phyloP scores from a whole-genome alignment of 805 yeast genomes.

The Millerozyma acaciae region DNA sequence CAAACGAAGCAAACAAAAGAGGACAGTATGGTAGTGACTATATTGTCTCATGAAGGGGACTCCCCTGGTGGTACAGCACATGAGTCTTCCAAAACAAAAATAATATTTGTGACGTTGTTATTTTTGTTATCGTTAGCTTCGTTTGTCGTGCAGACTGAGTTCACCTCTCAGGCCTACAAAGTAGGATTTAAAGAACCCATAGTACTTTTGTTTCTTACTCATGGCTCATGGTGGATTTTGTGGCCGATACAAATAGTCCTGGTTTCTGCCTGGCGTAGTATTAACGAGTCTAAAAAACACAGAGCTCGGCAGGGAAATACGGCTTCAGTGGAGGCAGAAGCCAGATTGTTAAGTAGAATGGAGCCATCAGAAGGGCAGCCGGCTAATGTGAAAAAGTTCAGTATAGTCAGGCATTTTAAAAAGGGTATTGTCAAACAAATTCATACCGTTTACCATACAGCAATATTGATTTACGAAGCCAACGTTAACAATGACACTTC shows the following conservation, averaged over 20 bases:
- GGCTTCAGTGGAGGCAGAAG: slow-evolving; percentile 22
- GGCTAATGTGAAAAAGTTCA: slow-evolving; percentile 6
- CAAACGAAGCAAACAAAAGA: no score
- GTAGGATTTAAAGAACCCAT: slow-evolving; percentile 65
- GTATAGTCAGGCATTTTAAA: slow-evolving; percentile 26
- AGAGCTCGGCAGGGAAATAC: slow-evolving; percentile 13
- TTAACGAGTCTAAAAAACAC: slow-evolving; percentile 18
- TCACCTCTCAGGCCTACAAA: slow-evolving; percentile 65
- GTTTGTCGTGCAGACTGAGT: slow-evolving; percentile 78
- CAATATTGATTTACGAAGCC: slow-evolving; percentile 40
- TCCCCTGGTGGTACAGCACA: no score
- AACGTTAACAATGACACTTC: slow-evolving; percentile 34
- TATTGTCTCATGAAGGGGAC: slow-evolving; percentile 21
- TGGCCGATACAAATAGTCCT: slow-evolving; percentile 64
- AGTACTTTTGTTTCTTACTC: slow-evolving; percentile 62
- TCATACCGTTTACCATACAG: slow-evolving; percentile 42
- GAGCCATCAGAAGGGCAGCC: slow-evolving; percentile 10
- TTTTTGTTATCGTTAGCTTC: slow-evolving; percentile 41
- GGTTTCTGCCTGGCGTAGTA: slow-evolving; percentile 46
- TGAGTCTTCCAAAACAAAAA: slow-evolving; percentile 32
- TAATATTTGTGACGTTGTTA: slow-evolving; percentile 29
- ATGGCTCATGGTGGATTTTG: slow-evolving; percentile 70
- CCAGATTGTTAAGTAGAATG: slow-evolving; percentile 19
- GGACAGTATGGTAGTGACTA: slow-evolving; percentile 30
- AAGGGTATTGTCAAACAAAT: slow-evolving; percentile 38